Evolutionary conservation across 2,329 filamentous ascomycete species (phyloP).

Genomic region (Fusarium marasasianum): DNA sequence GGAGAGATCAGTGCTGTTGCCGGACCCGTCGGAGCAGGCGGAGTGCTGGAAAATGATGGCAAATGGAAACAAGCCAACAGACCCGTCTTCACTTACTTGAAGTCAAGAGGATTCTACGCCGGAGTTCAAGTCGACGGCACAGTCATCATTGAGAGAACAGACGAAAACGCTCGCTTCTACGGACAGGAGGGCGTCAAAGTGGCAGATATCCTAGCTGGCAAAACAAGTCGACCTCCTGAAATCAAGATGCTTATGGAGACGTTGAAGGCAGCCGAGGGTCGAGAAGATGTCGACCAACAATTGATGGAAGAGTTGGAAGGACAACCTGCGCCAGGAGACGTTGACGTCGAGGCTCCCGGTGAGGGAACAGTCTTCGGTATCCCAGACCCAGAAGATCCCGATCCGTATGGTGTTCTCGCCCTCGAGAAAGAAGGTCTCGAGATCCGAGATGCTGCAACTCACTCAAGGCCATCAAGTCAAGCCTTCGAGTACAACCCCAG

Average conservation of each 20-base stretch:
- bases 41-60: constrained; percentile 69
- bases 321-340: constrained; percentile 49
- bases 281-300: constrained; percentile 45
- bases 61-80: constrained; percentile 60
- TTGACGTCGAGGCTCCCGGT: constrained; percentile 44
- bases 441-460: constrained; percentile 50
- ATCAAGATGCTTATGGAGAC: constrained; percentile 48
- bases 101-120: constrained; percentile 86
- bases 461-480: constrained; percentile 47
- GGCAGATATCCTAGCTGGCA: constrained; percentile 57
- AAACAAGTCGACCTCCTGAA: constrained; percentile 44
- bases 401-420: constrained; percentile 51
- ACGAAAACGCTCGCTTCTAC: constrained; percentile 89
- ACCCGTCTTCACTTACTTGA: constrained; percentile 74
- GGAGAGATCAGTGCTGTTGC: constrained; percentile 81
- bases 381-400: constrained; percentile 50
- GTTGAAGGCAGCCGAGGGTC: constrained; percentile 47
- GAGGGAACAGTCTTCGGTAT: constrained; percentile 48
- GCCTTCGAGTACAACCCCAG: constrained; percentile 51
- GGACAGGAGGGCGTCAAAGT: constrained; percentile 65
- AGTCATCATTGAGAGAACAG: constrained; percentile 80
- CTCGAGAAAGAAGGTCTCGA: constrained; percentile 50
- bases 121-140: constrained; percentile 88
- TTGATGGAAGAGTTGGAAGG: constrained; percentile 49
- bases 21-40: constrained; percentile 74